Conservation (phyloP, 1,284 basidiomycete genomes). For the Apiotrichum porosum region DNA sequence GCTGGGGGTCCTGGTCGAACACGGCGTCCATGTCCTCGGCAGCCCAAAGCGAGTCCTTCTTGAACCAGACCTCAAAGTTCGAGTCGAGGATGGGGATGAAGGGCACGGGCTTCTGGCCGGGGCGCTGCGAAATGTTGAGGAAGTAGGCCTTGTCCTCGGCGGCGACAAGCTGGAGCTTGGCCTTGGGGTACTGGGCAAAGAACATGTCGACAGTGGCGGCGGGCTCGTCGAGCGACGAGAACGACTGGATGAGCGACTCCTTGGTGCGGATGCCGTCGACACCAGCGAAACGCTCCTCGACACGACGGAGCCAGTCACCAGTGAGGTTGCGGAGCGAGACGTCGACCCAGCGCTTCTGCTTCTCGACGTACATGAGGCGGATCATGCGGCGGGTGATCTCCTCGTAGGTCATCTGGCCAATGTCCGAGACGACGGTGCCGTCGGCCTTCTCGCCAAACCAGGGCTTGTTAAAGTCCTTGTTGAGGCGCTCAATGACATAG, state of each 20-base stretch:
- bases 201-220: constrained; percentile 71
- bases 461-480: constrained; percentile 92
- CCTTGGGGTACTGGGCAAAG: constrained; percentile 77
- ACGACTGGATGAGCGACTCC: constrained; percentile 85
- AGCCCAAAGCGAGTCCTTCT: constrained; percentile 98
- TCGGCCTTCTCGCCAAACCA: constrained; percentile 97
- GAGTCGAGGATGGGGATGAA: constrained; percentile 97
- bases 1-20: constrained; percentile 95
- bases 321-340: constrained; percentile 87
- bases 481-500: constrained; percentile 86
- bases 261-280: constrained; percentile 72
- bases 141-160: constrained; percentile 94
- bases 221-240: constrained; percentile 77
- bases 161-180: constrained; percentile 80
- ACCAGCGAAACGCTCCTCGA: constrained; percentile 96
- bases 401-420: constrained; percentile 97
- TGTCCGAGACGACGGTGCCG: constrained; percentile 72
- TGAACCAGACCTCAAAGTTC: constrained; percentile 95
- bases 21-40: constrained; percentile 98
- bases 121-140: constrained; percentile 87
- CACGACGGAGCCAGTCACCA: constrained; percentile 92
- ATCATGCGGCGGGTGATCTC: constrained; percentile 89
- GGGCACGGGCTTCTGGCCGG: constrained; percentile 95
- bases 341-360: constrained; percentile 93
- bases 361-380: constrained; percentile 84